A percentile compares a stretch with the other conserved stretches of the same genome.
Evolutionary conservation across 2,329 filamentous ascomycete genomes (phyloP).

Genomic region (Nemania sp.): DNA sequence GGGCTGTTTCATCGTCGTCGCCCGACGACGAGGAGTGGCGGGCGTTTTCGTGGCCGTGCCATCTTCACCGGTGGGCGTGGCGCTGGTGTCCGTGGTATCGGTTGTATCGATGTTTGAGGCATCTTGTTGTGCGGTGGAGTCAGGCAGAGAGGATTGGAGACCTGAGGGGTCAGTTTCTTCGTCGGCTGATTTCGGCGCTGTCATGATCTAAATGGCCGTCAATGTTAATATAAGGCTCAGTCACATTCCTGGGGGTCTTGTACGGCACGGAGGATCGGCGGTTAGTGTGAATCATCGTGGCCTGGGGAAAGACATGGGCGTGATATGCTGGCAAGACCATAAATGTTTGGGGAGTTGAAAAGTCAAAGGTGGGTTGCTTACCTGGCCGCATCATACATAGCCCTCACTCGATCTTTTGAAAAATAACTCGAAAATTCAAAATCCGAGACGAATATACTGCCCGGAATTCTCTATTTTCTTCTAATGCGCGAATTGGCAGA

Average conservation of each 20-base stretch:
- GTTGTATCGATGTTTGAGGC: constrained; percentile 38
- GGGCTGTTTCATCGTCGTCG: constrained; percentile 46
- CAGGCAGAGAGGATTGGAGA: constrained; percentile 42
- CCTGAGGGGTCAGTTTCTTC: constrained; percentile 48
- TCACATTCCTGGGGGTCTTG: constrained; percentile 41
- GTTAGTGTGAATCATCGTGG: background rate
- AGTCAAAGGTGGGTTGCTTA: constrained; percentile 20
- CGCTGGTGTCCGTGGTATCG: constrained; percentile 31
- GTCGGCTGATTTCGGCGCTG: constrained; percentile 47
- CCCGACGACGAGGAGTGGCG: constrained; percentile 44
- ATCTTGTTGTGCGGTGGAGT: constrained; percentile 38
- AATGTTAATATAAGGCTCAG: constrained; percentile 36
- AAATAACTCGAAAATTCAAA: too few relatives aligned
- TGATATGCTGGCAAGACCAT: background rate
- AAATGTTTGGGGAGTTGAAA: background rate
- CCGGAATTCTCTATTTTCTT: background rate
- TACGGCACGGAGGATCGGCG: constrained; percentile 16
- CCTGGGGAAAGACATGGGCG: constrained; percentile 13
- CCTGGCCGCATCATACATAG: constrained; percentile 40
- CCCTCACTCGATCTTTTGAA: too few relatives aligned
- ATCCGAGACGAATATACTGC: background rate
- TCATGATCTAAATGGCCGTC: constrained; percentile 50
- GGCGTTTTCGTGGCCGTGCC: constrained; percentile 42
- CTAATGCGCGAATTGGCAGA: background rate
- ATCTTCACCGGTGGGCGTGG: constrained; percentile 40